These are phyloP conservation scores for Falciphora oryzae DNA, from an alignment of 2,329 filamentous ascomycete genomes.

Conservation along the genomic window DNA sequence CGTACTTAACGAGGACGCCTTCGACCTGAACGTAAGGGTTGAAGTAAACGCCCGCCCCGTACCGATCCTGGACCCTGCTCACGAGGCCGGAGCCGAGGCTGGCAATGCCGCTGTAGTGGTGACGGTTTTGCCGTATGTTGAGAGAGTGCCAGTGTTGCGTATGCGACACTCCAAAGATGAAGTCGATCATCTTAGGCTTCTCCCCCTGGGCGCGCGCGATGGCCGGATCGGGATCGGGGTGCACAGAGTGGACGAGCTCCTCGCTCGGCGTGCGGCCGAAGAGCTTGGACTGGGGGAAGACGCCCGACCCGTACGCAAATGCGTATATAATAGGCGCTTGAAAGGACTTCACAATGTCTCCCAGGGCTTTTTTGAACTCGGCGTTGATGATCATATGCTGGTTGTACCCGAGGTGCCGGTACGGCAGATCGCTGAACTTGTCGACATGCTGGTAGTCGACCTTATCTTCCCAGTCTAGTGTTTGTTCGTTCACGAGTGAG, in stretches of 20 bases:
- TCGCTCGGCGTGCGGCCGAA: slow-evolving; percentile 48
- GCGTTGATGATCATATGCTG: slow-evolving; percentile 95
- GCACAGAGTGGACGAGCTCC: slow-evolving; percentile 57
- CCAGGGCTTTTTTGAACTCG: slow-evolving; percentile 87
- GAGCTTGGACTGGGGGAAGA: slow-evolving; percentile 72
- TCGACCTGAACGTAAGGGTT: slow-evolving; percentile 94
- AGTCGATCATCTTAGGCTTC: slow-evolving; percentile 94
- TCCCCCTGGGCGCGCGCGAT: slow-evolving; percentile 82
- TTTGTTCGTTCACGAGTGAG: slow-evolving; percentile 8
- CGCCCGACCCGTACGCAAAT: slow-evolving; percentile 94
- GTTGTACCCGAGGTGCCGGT: slow-evolving; percentile 82
- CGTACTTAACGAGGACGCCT: slow-evolving; percentile 95
- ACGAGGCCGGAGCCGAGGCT: slow-evolving; percentile 80
- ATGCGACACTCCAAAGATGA: slow-evolving; percentile 93
- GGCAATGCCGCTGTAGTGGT: slow-evolving; percentile 87
- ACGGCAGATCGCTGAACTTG: slow-evolving; percentile 70
- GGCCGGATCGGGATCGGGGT: slow-evolving; percentile 75
- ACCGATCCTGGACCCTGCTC: slow-evolving; percentile 76
- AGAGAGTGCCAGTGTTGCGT: slow-evolving; percentile 96
- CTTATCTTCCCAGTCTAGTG: slow-evolving; percentile 66
- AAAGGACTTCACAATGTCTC: slow-evolving; percentile 86
- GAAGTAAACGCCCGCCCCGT: slow-evolving; percentile 94
- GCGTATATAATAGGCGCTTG: slow-evolving; percentile 90
- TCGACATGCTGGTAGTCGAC: slow-evolving; percentile 61
- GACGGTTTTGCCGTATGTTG: slow-evolving; percentile 79